Base-by-base conservation (phyloP, 768 basidiomycete genomes). In the Lactarius akahatsu region DNA sequence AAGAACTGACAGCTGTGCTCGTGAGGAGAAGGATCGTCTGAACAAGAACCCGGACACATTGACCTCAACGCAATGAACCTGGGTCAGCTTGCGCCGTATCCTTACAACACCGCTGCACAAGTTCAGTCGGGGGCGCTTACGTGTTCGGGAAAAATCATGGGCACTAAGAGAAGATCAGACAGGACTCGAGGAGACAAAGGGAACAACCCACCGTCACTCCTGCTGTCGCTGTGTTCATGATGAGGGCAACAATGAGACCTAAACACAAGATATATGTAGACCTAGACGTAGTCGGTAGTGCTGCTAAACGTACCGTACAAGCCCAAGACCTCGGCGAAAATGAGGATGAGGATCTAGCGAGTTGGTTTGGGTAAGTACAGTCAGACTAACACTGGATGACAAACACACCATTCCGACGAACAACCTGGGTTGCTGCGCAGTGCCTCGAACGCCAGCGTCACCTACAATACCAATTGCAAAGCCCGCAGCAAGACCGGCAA, bases 401-500 rank as follows among this genome's bases (percentile, higher is more conserved):
- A 34, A 26, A 67, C 66, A 40, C 41, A 89, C 91, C 95, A 96
- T 98, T 76, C 94, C 93, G 72, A 97, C 94, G 78, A 90, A 96
- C 70, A 97, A 81, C 73, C 93, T 81, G 59, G 94, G 95, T 79
- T 98, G 96, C 78, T 98, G 96, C 55, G 96, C 96, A 62, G 94
- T 96, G 66, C 96, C 97, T 54, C 97, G 83, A 32, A 98, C 97
- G 83, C 97, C 96, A 69, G 96, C 96, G 76, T 99, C 97, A 76
- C 97, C 97, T 63, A 98, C 97, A 75, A 98, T 98, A 66, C 97
- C 97, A 74, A 99, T 90, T 67, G 97, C 97, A 72, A 98, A 96
- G 61, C 97, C 97, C 69, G 96, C 96, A 57, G 95, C 92, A 43
- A 99, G 87, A 83, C 96, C 96, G 50, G 96, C 91, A 61, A 96